Evolutionary conservation across 1,284 basidiomycete species (phyloP).

Genomic region (Rugosomyces carneus): DNA sequence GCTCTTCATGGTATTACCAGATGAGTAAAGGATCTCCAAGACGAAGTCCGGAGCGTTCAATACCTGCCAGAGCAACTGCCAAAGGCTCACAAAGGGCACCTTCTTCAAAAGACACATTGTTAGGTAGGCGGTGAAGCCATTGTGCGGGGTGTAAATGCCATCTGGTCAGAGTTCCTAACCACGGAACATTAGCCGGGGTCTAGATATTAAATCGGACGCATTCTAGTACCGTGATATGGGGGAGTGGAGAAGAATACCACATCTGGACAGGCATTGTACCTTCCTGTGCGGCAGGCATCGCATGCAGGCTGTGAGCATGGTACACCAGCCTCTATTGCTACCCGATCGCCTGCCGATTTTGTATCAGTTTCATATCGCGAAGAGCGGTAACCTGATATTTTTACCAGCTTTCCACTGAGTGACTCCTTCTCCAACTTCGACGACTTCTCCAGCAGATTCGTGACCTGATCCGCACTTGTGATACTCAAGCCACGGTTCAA

Average conservation of each 20-base stretch:
- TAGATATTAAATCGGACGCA: slow-evolving; percentile 4
- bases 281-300: slow-evolving; percentile 50
- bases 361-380: slow-evolving; percentile 2
- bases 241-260: slow-evolving; percentile 66
- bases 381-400: background rate
- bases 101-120: slow-evolving; percentile 55
- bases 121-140: slow-evolving; percentile 57
- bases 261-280: slow-evolving; percentile 56
- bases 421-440: slow-evolving; percentile 57
- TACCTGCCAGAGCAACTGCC: slow-evolving; percentile 56
- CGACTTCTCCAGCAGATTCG: slow-evolving; percentile 59
- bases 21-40: slow-evolving; percentile 56
- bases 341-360: slow-evolving; percentile 44
- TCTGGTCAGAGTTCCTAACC: slow-evolving; percentile 48
- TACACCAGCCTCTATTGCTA: slow-evolving; percentile 59
- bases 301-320: slow-evolving; percentile 56
- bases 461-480: slow-evolving; percentile 55
- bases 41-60: slow-evolving; percentile 53
- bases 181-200: background rate
- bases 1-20: slow-evolving; percentile 32
- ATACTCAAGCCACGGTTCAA: slow-evolving; percentile 4
- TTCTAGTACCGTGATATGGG: slow-evolving; percentile 47
- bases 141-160: slow-evolving; percentile 60
- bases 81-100: slow-evolving; percentile 59
- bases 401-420: slow-evolving; percentile 51